Evolutionary conservation across 192 early-diverging fungal genomes (phyloP).

Genomic region (Podila minutissima): DNA sequence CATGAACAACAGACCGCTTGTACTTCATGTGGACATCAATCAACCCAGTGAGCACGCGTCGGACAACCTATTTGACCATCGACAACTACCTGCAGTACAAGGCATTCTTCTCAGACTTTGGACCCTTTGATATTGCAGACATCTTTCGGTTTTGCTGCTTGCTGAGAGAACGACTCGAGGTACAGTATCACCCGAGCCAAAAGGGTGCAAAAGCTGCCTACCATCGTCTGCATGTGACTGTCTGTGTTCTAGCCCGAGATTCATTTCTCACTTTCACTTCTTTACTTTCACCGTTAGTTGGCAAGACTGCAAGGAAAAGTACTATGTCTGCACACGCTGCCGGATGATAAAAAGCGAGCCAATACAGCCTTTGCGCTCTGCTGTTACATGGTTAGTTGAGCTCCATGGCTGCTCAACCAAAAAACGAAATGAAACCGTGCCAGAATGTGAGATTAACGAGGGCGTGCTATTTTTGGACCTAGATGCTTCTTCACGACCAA

Average conservation of each 20-base stretch:
- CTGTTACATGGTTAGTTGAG: slow-evolving; percentile 68
- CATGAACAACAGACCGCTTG: slow-evolving; percentile 58
- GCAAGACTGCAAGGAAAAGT: slow-evolving; percentile 58
- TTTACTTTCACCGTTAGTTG: slow-evolving; percentile 43
- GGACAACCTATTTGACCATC: slow-evolving; percentile 64
- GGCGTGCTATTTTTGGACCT: not conserved
- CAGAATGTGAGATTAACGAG: not conserved
- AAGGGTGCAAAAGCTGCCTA: not conserved
- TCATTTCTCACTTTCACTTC: not conserved
- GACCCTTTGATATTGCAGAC: slow-evolving; percentile 71
- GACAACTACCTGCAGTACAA: slow-evolving; percentile 68
- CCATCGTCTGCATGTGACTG: not conserved
- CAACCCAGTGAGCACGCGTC: slow-evolving; percentile 40
- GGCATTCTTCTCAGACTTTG: slow-evolving; percentile 75
- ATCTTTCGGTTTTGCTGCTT: slow-evolving; percentile 70
- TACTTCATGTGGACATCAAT: slow-evolving; percentile 66
- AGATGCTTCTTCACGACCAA: slow-evolving; percentile 68
- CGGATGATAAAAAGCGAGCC: slow-evolving; percentile 67
- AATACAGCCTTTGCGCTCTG: slow-evolving; percentile 77
- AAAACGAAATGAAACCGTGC: not conserved
- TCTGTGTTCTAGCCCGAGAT: not conserved
- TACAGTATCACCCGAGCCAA: slow-evolving; percentile 26
- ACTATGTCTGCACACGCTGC: slow-evolving; percentile 63
- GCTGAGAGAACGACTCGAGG: slow-evolving; percentile 67
- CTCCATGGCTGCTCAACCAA: not conserved